A percentile compares a stretch with the other conserved stretches of the same genome.
These are phyloP conservation scores for Cercospora canescens DNA, from an alignment of 2,329 filamentous ascomycete species.

Conservation along the genomic window DNA sequence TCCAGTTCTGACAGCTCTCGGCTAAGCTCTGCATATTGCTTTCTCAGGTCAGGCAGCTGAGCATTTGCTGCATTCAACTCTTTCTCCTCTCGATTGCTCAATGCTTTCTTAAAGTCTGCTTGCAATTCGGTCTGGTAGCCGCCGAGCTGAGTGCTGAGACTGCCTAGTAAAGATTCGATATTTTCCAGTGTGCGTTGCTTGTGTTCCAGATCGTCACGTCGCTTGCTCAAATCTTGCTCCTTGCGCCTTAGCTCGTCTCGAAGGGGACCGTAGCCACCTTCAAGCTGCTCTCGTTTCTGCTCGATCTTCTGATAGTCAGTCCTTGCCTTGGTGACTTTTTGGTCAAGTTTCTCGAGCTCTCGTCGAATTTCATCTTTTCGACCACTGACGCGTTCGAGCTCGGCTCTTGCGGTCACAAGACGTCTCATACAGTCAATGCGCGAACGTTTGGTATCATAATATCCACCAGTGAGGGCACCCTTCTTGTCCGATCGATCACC, in stretches of 20 bases:
- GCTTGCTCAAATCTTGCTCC: slow-evolving; percentile 70
- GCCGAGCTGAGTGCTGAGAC: slow-evolving; percentile 69
- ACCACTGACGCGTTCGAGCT: slow-evolving; percentile 67
- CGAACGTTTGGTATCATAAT: slow-evolving; percentile 81
- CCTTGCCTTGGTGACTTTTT: slow-evolving; percentile 84
- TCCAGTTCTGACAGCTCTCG: slow-evolving; percentile 75
- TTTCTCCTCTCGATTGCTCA: slow-evolving; percentile 78
- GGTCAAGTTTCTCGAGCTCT: slow-evolving; percentile 76
- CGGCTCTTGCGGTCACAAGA: slow-evolving; percentile 71
- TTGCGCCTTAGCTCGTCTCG: slow-evolving; percentile 75
- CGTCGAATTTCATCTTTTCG: slow-evolving; percentile 66
- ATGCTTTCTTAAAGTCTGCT: slow-evolving; percentile 88
- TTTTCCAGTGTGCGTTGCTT: slow-evolving; percentile 66
- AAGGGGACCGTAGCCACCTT: slow-evolving; percentile 79
- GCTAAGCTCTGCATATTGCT: slow-evolving; percentile 74
- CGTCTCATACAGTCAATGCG: slow-evolving; percentile 81
- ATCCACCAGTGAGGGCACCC: slow-evolving; percentile 93
- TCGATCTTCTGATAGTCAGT: slow-evolving; percentile 81
- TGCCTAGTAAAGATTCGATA: slow-evolving; percentile 60
- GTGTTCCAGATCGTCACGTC: slow-evolving; percentile 70
- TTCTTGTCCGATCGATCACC: slow-evolving; percentile 94
- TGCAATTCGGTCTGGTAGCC: slow-evolving; percentile 78
- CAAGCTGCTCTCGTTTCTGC: slow-evolving; percentile 73
- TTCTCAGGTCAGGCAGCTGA: slow-evolving; percentile 71
- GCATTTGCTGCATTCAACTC: slow-evolving; percentile 71